A percentile compares a stretch with the other conserved stretches of the same genome.
phyloP scores from a whole-genome alignment of 2,329 filamentous ascomycete genomes.

The Bretziella fagacearum region DNA sequence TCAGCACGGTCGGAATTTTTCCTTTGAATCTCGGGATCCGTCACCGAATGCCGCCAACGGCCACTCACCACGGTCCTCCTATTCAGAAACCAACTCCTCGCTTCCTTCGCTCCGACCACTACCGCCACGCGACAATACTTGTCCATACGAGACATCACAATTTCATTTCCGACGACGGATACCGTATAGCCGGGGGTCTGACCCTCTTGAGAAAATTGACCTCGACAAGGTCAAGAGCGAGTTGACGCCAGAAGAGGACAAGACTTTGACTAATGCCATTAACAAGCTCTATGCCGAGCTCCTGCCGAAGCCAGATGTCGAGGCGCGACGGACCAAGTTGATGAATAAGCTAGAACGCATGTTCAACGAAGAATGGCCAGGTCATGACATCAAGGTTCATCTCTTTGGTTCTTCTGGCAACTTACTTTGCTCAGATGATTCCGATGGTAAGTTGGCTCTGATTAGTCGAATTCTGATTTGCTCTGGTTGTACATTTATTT shows the following conservation, averaged over 20 bases:
- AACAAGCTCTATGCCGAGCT: conserved; percentile 68
- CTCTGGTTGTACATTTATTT: background rate
- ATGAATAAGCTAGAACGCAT: conserved; percentile 78
- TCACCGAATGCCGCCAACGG: conserved; percentile 62
- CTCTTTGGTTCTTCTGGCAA: conserved; percentile 98
- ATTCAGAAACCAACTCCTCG: conserved; percentile 69
- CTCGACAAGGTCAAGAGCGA: conserved; percentile 55
- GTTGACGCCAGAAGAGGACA: conserved; percentile 55
- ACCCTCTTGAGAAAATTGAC: conserved; percentile 55
- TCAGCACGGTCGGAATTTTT: conserved; percentile 70
- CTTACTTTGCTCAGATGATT: conserved; percentile 82
- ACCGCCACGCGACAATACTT: conserved; percentile 43
- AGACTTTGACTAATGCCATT: conserved; percentile 65
- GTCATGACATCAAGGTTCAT: conserved; percentile 73
- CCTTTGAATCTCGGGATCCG: conserved; percentile 58
- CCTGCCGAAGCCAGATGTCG: conserved; percentile 64
- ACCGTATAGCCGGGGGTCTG: conserved; percentile 77
- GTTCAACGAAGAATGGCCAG: conserved; percentile 83
- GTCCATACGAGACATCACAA: conserved; percentile 78
- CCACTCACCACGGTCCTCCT: conserved; percentile 77
- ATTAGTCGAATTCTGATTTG: background rate
- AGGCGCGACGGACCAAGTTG: conserved; percentile 55
- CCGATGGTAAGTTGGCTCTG: conserved; percentile 63
- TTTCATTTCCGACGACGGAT: conserved; percentile 71
- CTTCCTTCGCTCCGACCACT: conserved; percentile 51